Evolutionary conservation across 441 rosid species (phyloP), one percentile per base, ranked within the genome.

Genomic region (Theobroma grandiflorum): DNA sequence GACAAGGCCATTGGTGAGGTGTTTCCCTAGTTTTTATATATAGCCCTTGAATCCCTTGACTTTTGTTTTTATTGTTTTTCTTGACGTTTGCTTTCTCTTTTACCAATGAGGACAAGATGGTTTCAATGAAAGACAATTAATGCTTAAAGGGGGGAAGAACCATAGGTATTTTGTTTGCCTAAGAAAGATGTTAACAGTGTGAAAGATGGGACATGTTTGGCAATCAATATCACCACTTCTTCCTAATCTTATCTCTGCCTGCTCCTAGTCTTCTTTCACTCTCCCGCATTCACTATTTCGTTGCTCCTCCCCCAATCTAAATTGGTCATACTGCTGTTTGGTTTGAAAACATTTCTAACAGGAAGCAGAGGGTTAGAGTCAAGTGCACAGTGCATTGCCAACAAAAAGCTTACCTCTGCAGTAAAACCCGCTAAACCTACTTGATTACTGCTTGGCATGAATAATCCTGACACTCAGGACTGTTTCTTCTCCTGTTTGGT

Each of bases 181-280:
- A 22, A 18, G 22, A 57, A 82, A 77, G 78, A 26, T 22, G 31
- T 37, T 26, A 45, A 9, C 9, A 35, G 26, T 58, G 7, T n/a
- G 18, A 38, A 55, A 55, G 76, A 73, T 53, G 31, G 35, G 35
- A 66, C 73, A 38, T 64, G 72, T 18, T 35, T 49, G 79, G 52
- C 62, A 4, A 40, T 77, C 77, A 57, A 20, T 22, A 35, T 58
- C 77, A 58, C 10, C 49, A 40, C 52, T 11, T 33, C 26, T 47
- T 66, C 26, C 38, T 12, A 33, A 66, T 35, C 37, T 77, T 55
- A 45, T 62, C 61, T 57, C 67, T 38, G 6, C 26, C 2, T 6
- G 12, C 12, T 14, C 12, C 12, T 35, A 38, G 1, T 43, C 18
- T 22, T 62, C 6, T 18, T 47, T 42, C 3, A 2, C 16, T 22